Evolutionary conservation across 129 eudicot species (phyloP), one percentile per base, ranked within the genome.

Genomic region (Saussurea involucrata): DNA sequence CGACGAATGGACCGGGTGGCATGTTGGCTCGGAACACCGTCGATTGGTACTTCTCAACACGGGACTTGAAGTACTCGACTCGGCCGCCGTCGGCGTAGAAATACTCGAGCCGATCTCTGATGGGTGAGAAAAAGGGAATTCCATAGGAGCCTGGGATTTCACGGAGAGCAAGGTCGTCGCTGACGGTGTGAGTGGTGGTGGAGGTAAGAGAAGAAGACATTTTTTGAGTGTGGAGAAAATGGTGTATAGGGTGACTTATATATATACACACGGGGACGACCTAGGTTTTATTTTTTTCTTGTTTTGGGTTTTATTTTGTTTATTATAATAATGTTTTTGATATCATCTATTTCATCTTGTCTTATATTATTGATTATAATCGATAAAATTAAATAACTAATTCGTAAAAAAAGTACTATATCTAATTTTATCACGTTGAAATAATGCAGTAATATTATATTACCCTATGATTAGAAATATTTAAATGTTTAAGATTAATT

Each of bases 61-160:
- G 85, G 42, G 83, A 22, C 20, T 55, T 72, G 79, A 84, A 87
- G 79, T 78, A 87, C 0, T 46, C 69, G 15, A 84, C 87, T 13
- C 11, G n/a, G 55, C 92, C 92, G 1, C 61, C 61, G 68, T 84
- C 83, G 34, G 31, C 60, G 69, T 82, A 87, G 76, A 74, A 79
- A 69, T 27, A 87, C 33, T 82, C 87, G 8, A 34, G 53, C 0
- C 88, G 80, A 42, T 87, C 87, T 55, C 28, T 75, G 0, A 84
- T 24, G 0, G 88, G 49, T 11, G 83, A 83, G 57, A 87, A 25
- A 15, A 87, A 71, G 5, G 87, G 88, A 0, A 68, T 22, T 24
- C 88, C 92, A 24, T 81, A 87, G 37, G 33, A 70, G 12, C 88
- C 88, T 2, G 88, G 92, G 44, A 87, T 84, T 78, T 84, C 82